Evolutionary conservation across 176 grass and related monocot genomes (phyloP).

Genomic region (Oryza punctata): DNA sequence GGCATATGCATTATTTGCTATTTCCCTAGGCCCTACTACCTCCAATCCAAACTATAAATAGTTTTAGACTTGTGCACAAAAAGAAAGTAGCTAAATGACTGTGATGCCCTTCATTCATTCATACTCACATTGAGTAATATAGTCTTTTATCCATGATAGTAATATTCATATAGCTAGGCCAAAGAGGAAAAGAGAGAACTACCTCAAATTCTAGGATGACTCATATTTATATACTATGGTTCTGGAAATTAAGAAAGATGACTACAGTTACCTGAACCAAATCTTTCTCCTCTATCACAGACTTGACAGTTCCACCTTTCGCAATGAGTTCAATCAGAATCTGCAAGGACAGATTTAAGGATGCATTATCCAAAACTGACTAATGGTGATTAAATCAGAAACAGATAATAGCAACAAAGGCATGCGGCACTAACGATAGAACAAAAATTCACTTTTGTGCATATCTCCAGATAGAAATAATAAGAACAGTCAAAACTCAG

Average conservation of each 20-base stretch:
- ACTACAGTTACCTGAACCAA: slow-evolving; percentile 75
- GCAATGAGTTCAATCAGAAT: slow-evolving; percentile 76
- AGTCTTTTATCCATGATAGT: too few species aligned
- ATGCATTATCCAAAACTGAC: background rate
- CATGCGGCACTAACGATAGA: background rate
- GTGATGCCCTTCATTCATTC: too few species aligned
- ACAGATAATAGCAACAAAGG: background rate
- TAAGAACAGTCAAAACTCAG: background rate
- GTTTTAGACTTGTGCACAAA: background rate
- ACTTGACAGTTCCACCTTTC: slow-evolving; percentile 82
- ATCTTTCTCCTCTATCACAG: slow-evolving; percentile 88
- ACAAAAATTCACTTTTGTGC: slow-evolving; percentile 3
- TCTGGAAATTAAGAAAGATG: slow-evolving; percentile 27
- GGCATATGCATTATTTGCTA: background rate
- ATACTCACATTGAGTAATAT: too few species aligned
- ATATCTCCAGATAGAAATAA: background rate
- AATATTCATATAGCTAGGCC: too few species aligned
- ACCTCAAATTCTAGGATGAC: too few species aligned
- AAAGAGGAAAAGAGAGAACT: too few species aligned
- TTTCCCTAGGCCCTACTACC: background rate
- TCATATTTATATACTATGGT: background rate
- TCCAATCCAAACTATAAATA: background rate
- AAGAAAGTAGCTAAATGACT: background rate
- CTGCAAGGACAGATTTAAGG: slow-evolving; percentile 43
- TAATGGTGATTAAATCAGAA: background rate